Conservation (phyloP, 176 grass and related monocot genomes). For the sorghum (Sorghum bicolor) region DNA sequence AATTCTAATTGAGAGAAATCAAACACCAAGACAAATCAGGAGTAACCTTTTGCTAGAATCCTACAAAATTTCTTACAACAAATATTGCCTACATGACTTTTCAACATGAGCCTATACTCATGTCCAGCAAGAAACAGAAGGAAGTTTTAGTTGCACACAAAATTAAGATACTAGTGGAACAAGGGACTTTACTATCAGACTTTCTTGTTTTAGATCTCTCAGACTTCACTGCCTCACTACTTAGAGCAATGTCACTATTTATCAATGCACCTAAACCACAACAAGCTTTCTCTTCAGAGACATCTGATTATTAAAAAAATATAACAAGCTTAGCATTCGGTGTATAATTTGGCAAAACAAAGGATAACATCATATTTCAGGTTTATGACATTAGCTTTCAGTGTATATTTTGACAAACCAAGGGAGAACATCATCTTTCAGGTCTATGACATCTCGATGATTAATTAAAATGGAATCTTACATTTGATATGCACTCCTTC, state of each 20-base stretch:
- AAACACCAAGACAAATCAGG: background rate
- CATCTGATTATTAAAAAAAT: background rate
- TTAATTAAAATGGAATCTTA: slow-evolving; percentile 37
- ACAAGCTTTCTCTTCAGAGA: background rate
- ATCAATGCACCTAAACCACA: background rate
- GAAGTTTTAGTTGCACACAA: background rate
- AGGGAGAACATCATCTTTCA: background rate
- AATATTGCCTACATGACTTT: background rate
- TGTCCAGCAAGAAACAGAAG: background rate
- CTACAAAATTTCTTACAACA: background rate
- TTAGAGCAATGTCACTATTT: background rate
- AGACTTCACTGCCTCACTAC: background rate
- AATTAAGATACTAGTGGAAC: background rate
- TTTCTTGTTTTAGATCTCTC: background rate
- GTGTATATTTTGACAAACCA: background rate
- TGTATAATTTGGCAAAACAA: background rate
- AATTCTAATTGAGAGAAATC: background rate
- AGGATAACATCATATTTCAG: background rate
- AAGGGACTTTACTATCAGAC: background rate
- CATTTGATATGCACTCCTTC: slow-evolving; percentile 76
- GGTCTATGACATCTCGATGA: background rate
- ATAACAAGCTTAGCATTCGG: background rate
- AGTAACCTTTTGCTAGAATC: background rate
- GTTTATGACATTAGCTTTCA: background rate
- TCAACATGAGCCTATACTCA: background rate